Base-by-base conservation (phyloP, 163 green algal species). In the Prototheca cutis region DNA sequence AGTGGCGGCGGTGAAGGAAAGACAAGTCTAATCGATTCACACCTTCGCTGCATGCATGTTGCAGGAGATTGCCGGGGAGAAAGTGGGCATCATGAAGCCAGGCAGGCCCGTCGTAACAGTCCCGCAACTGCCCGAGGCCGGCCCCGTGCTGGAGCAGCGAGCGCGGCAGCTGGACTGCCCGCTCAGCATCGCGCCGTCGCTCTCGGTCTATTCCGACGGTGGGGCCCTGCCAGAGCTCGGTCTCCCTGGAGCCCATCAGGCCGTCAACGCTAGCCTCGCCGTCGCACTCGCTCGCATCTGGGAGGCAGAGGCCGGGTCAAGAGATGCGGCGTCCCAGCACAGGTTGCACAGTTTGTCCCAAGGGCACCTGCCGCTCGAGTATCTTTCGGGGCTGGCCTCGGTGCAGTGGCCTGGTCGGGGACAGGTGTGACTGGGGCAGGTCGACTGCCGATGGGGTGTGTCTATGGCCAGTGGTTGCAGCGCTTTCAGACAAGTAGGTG, bases 81-180 rank as follows among this genome's bases (percentile, higher is more conserved):
- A 99, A 77, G 93, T 84, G 1, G 93, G 93, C 49, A 97, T 99
- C 61, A 86, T 99, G 57, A 95, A 96, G 73, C 17, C 53, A 0
- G 76, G 79, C 15, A 57, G 67, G 13, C 82, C 87, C 0, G 87
- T 80, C 3, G 82, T 94, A 48, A 96, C 86, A 3, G 76, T 86
- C 28, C 66, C 70, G 23, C 93, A 99, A 68, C 67, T 65, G 30
- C 52, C 64, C 1, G 89, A 96, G 17, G 93, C 91, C 3, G 84
- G 91, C 77, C 48, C 61, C 4, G 64, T 69, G 2, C 71, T 98
- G 57, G n/a, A 77, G 67, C 75, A 83, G 40, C 55, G 64, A 10
- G 80, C 82, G 30, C 55, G 31, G 17, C 45, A 36, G 2, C 73
- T 81, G 8, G 66, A 71, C 7, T 59, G 72, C 1, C 55, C 57